Evolutionary conservation across 129 eudicot species (phyloP), one percentile per base, ranked within the genome.

Genomic region (Saposhnikovia divaricata): DNA sequence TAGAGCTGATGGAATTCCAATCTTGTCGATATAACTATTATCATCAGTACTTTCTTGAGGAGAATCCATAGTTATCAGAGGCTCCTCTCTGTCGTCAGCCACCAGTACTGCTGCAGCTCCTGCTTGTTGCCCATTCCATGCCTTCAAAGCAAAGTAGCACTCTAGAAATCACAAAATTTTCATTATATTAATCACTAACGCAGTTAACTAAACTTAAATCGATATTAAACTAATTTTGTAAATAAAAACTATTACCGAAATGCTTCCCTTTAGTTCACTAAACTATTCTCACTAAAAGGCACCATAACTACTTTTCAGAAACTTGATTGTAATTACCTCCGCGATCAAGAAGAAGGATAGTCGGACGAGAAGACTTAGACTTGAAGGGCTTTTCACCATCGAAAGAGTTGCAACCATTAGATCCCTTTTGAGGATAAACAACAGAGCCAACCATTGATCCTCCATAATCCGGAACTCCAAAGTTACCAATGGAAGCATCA

Each of bases 81-180:
- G 93, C 80, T 92, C 99, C 47, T 92, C 93, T 47, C 80, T 53
- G 83, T 65, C 82, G 78, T 96, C 99, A 21, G 89, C 97, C 74
- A 96, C 99, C 83, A 96, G 74, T 43, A 96, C 85, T 7, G 99
- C 97, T 14, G 99, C 92, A 40, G 98, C 99, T 34, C 99, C 99
- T 5, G 97, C 99, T 76, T 85, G 91, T 53, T 96, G 97, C 39
- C 91, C 99, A 72, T 96, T 86, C 97, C 97, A 96, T 68, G 87
- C 97, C 85, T 96, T 96, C 78, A 90, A 82, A 28, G 97, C 99
- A 74, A 96, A 96, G 87, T 83, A 96, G 89, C 99, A 96, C 2
- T 83, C 99, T 93, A 87, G 9, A 74, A 45, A 46, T 13, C 6
- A 74, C 7, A 66, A 28, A 9, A 74, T 5, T 40, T 72, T 66